Evolutionary conservation across 2,329 filamentous ascomycete genomes (phyloP).

Genomic region (Fragosphaeria purpurea): DNA sequence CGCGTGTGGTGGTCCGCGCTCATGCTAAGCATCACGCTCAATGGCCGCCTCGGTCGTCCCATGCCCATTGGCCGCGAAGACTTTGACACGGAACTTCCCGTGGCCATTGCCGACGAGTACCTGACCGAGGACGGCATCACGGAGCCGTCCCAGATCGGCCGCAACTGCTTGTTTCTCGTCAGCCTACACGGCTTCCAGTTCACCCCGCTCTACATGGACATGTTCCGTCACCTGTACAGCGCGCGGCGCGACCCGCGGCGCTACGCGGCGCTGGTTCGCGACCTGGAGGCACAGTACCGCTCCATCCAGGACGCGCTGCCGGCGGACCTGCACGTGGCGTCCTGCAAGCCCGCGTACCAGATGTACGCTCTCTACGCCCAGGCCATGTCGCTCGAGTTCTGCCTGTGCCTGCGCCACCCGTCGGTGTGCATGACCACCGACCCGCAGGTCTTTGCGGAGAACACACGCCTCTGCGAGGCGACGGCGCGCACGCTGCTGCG

Average conservation of each 20-base stretch:
- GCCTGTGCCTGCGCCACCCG: conserved; percentile 51
- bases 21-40: conserved; percentile 55
- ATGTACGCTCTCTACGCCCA: conserved; percentile 46
- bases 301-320: conserved; percentile 57
- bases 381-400: conserved; percentile 45
- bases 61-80: conserved; percentile 66
- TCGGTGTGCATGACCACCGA: conserved; percentile 48
- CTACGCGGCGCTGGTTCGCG: conserved; percentile 54
- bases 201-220: conserved; percentile 57
- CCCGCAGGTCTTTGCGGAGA: conserved; percentile 46
- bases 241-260: conserved; percentile 51
- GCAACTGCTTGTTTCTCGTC: conserved; percentile 55
- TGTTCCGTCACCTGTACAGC: conserved; percentile 69
- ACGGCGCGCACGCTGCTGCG: conserved; percentile 55
- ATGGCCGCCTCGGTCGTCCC: conserved; percentile 66
- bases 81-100: conserved; percentile 68
- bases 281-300: conserved; percentile 54
- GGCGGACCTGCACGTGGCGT: conserved; percentile 42
- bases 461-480: conserved; percentile 56
- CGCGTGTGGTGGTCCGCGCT: conserved; percentile 68
- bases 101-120: conserved; percentile 60
- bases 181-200: conserved; percentile 58
- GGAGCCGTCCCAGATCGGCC: conserved; percentile 38
- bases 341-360: conserved; percentile 29
- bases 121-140: conserved; percentile 53